Evolutionary conservation across 768 basidiomycete genomes (phyloP), one percentile per base, ranked within the genome.

Genomic region (Kwoniella newhampshirensis): DNA sequence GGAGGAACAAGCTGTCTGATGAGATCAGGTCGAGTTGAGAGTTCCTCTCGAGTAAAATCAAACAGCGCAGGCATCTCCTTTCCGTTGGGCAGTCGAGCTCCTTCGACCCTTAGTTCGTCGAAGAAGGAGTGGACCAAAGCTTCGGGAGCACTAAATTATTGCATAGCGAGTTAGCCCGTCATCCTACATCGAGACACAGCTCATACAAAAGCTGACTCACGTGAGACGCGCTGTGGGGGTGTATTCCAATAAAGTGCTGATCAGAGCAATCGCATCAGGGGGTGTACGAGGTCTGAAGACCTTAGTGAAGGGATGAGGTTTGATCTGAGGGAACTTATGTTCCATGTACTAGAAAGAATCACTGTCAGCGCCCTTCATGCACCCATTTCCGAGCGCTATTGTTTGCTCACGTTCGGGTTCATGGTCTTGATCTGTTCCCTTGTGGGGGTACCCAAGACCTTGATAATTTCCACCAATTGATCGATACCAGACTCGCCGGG

Each of bases 401-500:
- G 11, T 37, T 37, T 11, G 9, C 76, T 70, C 66, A 75, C 76
- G 81, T 99, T 99, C 53, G 96, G 96, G 79, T 99, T 99, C 96
- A 99, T 99, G 67, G 96, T 98, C 86, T 99, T 98, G 84, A 99
- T 99, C 78, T 99, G 96, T 75, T 98, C 96, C 66, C 94, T 82
- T 57, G 96, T 93, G 2, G 96, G 96, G 20, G 96, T 99, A 15
- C 96, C 96, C 51, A 99, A 85, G 41, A 99, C 92, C 78, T 99
- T 99, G 86, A 99, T 99, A 69, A 99, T 99, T 80, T 99, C 96
- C 55, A 99, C 96, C 71, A 99, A 77, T 80, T 99, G 96, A 79
- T 99, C 96, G 72, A 99, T 99, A 21, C 94, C 93, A 23, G 74
- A 74, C 80, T 99, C 96, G 59, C 96, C 96, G 2, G 96, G 96